These are phyloP conservation scores for Penicillium verrucosum DNA, from an alignment of 2,329 filamentous ascomycete species.

Conservation along the genomic window DNA sequence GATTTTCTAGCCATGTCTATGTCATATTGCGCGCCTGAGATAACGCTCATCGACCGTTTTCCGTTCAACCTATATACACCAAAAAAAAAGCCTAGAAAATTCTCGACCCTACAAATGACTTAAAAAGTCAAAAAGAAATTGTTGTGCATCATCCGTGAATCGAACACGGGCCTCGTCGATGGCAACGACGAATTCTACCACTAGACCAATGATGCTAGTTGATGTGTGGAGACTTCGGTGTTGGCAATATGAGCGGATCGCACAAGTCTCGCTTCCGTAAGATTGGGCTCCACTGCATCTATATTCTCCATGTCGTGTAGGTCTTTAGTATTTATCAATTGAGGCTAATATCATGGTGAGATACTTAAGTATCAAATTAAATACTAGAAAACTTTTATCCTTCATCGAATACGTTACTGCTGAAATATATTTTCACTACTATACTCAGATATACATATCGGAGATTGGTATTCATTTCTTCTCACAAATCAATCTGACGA, in stretches of 20 bases:
- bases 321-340: neutral
- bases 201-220: constrained; percentile 42
- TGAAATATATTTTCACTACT: rapidly evolving
- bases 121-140: constrained; percentile 11
- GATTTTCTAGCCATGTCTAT: too few species aligned
- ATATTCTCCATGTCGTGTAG: neutral
- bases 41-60: neutral
- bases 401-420: neutral
- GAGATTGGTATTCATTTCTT: too few species aligned
- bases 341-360: too few species aligned
- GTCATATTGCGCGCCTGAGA: too few species aligned
- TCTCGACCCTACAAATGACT: neutral
- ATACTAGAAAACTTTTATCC: neutral
- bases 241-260: neutral
- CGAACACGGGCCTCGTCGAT: constrained; percentile 48
- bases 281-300: neutral
- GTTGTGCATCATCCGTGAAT: constrained; percentile 46
- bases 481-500: neutral
- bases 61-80: too few species aligned
- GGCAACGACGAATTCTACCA: constrained; percentile 40
- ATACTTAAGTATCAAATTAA: too few species aligned
- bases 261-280: too few species aligned
- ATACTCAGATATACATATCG: neutral
- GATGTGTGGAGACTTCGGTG: neutral
- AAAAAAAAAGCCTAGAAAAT: too few species aligned